Evolutionary conservation across 2,329 filamentous ascomycete genomes (phyloP).

Genomic region (Fusarium incarnatum): DNA sequence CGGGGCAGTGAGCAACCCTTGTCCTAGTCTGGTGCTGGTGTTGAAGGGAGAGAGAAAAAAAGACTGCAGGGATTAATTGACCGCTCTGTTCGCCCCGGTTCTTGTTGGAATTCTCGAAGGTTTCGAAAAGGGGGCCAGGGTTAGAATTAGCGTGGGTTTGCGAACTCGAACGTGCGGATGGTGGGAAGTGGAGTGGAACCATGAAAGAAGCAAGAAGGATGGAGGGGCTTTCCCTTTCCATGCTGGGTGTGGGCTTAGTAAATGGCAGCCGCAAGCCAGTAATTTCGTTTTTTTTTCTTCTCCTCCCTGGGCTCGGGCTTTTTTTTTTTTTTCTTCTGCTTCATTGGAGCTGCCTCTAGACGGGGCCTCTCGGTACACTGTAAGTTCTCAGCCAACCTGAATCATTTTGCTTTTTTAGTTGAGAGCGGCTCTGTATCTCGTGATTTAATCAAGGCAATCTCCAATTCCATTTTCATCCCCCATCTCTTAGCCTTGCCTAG

Average conservation of each 20-base stretch:
- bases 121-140: slow-evolving; percentile 48
- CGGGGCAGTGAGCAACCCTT: slow-evolving; percentile 36
- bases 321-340: not conserved
- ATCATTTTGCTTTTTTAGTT: slow-evolving; percentile 20
- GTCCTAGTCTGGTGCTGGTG: slow-evolving; percentile 38
- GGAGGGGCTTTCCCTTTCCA: not conserved
- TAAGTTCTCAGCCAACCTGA: not conserved
- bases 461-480: slow-evolving; percentile 24
- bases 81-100: slow-evolving; percentile 46
- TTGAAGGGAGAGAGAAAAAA: slow-evolving; percentile 28
- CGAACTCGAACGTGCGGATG: slow-evolving; percentile 38
- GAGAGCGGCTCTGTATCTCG: slow-evolving; percentile 29
- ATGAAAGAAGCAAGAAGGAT: slow-evolving; percentile 15
- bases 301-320: not conserved
- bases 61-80: slow-evolving; percentile 41
- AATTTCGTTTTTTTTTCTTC: slow-evolving; percentile 19
- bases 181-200: slow-evolving; percentile 18
- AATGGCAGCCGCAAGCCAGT: slow-evolving; percentile 22
- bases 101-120: slow-evolving; percentile 48
- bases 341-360: not conserved
- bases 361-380: not conserved
- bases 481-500: slow-evolving; percentile 23
- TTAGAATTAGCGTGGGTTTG: slow-evolving; percentile 38
- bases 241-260: slow-evolving; percentile 19
- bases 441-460: slow-evolving; percentile 33